Evolutionary conservation across 306 rosid species (phyloP), one percentile per base, ranked within the genome.

Genomic region (Lathyrus tuberosus): DNA sequence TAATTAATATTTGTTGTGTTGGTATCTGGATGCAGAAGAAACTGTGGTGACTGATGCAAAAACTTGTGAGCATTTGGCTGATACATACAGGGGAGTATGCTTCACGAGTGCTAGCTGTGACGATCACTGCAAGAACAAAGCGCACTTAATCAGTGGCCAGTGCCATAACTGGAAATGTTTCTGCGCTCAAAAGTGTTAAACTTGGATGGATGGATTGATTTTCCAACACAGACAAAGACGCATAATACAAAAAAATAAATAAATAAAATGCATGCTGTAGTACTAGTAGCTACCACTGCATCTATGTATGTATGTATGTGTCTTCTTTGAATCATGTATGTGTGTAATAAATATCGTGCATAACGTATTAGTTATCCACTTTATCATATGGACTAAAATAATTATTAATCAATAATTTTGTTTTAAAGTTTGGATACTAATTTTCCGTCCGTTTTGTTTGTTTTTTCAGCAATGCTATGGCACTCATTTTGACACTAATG

Each of bases 1-100:
- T n/a, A n/a, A n/a, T n/a, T n/a, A n/a, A n/a, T n/a, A n/a, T n/a
- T n/a, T n/a, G n/a, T n/a, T n/a, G n/a, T n/a, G n/a, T 1, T 7
- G 40, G 40, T 7, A 35, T 35, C 10, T 6, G 1, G 40, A 35
- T 35, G 35, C 35, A 53, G 60, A 53, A 5, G 60, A 53, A 53
- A 53, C 22, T 3, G 60, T 6, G 35, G 60, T 53, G 60, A 53
- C 33, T 1, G 60, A 53, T 6, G 60, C 64, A 58, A 16, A 1
- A 2, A 61, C 5, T 2, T 61, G 66, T 37, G 66, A 61, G 66
- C 42, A 61, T 20, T 18, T 61, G 28, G 66, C 47, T 37, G 66
- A 61, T 61, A 35, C 47, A 40, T 61, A 35, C 30, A 61, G 30
- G n/a, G 66, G 66, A 35, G 47, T 46, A 61, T 61, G 66, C 4